phyloP scores from a whole-genome alignment of 768 basidiomycete species.

The Cystoderma amianthinum region DNA sequence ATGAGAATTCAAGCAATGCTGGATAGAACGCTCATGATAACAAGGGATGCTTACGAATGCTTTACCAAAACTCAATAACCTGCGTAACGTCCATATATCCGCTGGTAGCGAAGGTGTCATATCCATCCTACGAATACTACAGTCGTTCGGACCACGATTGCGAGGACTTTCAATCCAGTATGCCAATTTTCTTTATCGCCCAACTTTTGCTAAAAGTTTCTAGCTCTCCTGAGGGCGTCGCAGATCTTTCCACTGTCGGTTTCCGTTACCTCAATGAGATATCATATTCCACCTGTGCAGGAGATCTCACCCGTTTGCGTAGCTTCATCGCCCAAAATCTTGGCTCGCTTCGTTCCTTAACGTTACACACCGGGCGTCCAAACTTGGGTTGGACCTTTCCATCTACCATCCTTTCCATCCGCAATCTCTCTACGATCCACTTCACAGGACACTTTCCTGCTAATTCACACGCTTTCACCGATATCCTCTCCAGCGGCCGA shows the following conservation, averaged over 20 bases:
- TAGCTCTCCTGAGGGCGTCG: conserved; percentile 36
- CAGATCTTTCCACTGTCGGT: conserved; percentile 38
- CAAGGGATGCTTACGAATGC: conserved; percentile 69
- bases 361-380: conserved; percentile 46
- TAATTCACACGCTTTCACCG: conserved; percentile 44
- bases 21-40: no score
- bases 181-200: no score
- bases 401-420: conserved; percentile 40
- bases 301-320: conserved; percentile 28
- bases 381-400: conserved; percentile 52
- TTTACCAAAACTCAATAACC: conserved; percentile 52
- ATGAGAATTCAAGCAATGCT: conserved; percentile 8
- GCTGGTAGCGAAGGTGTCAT: conserved; percentile 46
- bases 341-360: conserved; percentile 42
- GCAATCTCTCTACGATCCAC: conserved; percentile 58
- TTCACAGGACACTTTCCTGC: conserved; percentile 52
- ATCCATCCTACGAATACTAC: conserved; percentile 45
- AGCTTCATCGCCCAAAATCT: conserved; percentile 49
- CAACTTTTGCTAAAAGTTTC: no score
- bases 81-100: conserved; percentile 56
- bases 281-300: conserved; percentile 41
- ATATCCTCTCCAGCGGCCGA: conserved; percentile 52
- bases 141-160: conserved; percentile 42
- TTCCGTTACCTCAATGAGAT: conserved; percentile 56
- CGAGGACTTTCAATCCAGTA: conserved; percentile 53